Conservation (phyloP, 352 stramenopile species). For the Phytophthora cryptogea region DNA sequence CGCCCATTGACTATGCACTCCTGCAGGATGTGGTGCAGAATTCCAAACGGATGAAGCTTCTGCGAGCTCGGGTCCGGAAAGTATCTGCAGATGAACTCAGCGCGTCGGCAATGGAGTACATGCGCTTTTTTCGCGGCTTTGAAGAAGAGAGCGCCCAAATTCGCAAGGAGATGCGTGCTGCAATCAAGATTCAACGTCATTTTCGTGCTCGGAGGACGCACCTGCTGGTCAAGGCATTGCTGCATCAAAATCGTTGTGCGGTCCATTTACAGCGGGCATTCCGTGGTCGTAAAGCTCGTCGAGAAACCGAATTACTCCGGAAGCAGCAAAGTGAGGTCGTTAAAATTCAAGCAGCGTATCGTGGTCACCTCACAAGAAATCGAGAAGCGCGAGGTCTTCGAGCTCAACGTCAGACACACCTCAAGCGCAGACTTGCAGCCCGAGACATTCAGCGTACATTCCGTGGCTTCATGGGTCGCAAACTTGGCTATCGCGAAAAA, state of each 20-base stretch:
- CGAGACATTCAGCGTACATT: conserved; percentile 61
- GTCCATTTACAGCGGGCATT: conserved; percentile 72
- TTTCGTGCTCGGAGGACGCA: conserved; percentile 54
- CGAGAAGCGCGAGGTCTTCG: conserved; percentile 32
- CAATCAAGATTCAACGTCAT: conserved; percentile 66
- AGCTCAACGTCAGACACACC: conserved; percentile 29
- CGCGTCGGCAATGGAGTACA: conserved; percentile 71
- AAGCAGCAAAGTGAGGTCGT: conserved; percentile 43
- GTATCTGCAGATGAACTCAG: conserved; percentile 42
- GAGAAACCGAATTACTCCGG: conserved; percentile 35
- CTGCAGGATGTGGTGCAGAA: conserved; percentile 79
- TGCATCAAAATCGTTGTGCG: conserved; percentile 63
- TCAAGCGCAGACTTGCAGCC: conserved; percentile 33
- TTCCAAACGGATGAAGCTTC: conserved; percentile 62
- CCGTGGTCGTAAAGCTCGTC: conserved; percentile 54
- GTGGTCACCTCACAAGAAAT: conserved; percentile 40
- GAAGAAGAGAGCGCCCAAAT: conserved; percentile 61
- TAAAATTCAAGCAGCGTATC: conserved; percentile 58
- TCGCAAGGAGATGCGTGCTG: conserved; percentile 49
- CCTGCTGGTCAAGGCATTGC: conserved; percentile 45
- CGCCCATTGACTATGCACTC: conserved; percentile 57
- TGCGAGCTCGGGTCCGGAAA: conserved; percentile 63
- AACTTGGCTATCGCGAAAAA: conserved; percentile 44
- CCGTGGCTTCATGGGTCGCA: conserved; percentile 51
- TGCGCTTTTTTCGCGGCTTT: conserved; percentile 72